Percentiles rank a stretch among this genome's conserved stretches.
Conservation (phyloP, 257 asterid species). For the Galeopsis tetrahit region DNA sequence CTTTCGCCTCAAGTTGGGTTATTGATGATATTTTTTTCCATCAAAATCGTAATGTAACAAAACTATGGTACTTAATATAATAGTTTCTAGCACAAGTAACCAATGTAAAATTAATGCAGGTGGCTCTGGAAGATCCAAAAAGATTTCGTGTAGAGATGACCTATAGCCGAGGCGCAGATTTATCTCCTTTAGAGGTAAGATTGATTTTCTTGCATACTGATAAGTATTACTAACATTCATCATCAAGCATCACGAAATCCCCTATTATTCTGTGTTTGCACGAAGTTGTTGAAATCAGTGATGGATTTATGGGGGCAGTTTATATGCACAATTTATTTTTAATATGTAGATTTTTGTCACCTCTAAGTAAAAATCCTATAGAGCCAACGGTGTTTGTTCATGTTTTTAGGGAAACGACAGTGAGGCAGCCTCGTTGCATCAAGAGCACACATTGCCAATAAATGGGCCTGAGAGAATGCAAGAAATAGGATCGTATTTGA, state of each 20-base stretch:
- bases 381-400: not conserved
- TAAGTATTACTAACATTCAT: conserved; percentile 15
- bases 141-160: conserved; percentile 87
- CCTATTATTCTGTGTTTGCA: not conserved
- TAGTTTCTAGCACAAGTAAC: conserved; percentile 24
- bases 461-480: conserved; percentile 95
- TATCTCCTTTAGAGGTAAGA: conserved; percentile 82
- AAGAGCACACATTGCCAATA: conserved; percentile 87
- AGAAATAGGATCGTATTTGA: conserved; percentile 75
- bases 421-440: conserved; percentile 72
- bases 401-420: conserved; percentile 59
- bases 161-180: conserved; percentile 92
- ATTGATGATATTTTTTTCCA: not conserved
- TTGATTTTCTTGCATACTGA: not conserved
- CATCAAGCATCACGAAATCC: not conserved
- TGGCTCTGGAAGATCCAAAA: conserved; percentile 81
- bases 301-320: not conserved
- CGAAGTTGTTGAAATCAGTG: not conserved
- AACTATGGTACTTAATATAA: not conserved
- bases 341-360: no score
- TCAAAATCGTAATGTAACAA: conserved; percentile 6
- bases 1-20: not conserved
- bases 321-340: not conserved
- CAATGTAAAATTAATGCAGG: conserved; percentile 50
- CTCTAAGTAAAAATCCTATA: not conserved